Conservation (phyloP, 2,329 filamentous ascomycete genomes). For the Capronia epimyces region DNA sequence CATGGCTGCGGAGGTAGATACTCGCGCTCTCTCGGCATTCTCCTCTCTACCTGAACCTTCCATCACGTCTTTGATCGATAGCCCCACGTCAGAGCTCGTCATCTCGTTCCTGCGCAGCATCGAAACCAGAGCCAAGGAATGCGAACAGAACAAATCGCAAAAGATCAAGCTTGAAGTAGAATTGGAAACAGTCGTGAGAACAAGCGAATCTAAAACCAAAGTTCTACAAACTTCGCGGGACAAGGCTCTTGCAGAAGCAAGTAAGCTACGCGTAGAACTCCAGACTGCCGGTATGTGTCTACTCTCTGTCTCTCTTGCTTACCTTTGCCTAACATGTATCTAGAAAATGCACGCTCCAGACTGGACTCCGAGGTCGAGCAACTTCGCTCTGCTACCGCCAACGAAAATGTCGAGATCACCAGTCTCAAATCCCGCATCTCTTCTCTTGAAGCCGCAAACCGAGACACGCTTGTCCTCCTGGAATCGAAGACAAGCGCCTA, state of each 20-base stretch:
- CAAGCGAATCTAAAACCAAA: constrained; percentile 74
- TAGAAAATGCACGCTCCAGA: constrained; percentile 69
- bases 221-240: constrained; percentile 75
- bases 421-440: constrained; percentile 75
- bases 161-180: constrained; percentile 89
- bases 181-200: constrained; percentile 81
- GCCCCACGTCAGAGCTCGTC: constrained; percentile 71
- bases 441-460: constrained; percentile 83
- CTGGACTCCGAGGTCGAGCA: constrained; percentile 77
- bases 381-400: constrained; percentile 68
- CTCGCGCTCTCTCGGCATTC: constrained; percentile 55
- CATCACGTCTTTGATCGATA: constrained; percentile 51
- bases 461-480: constrained; percentile 80
- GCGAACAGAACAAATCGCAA: constrained; percentile 74
- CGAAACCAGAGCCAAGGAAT: constrained; percentile 71
- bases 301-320: not conserved
- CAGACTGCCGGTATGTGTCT: constrained; percentile 66
- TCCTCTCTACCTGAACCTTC: constrained; percentile 54
- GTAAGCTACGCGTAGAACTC: constrained; percentile 73
- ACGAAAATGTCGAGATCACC: constrained; percentile 61
- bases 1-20: constrained; percentile 56
- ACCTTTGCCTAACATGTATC: constrained; percentile 17
- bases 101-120: constrained; percentile 68
- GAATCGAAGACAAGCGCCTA: constrained; percentile 86
- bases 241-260: constrained; percentile 75